A percentile compares a stretch with the other conserved stretches of the same genome.
Evolutionary conservation across 2,329 filamentous ascomycete genomes (phyloP).

Genomic region (Penicillium paneum): DNA sequence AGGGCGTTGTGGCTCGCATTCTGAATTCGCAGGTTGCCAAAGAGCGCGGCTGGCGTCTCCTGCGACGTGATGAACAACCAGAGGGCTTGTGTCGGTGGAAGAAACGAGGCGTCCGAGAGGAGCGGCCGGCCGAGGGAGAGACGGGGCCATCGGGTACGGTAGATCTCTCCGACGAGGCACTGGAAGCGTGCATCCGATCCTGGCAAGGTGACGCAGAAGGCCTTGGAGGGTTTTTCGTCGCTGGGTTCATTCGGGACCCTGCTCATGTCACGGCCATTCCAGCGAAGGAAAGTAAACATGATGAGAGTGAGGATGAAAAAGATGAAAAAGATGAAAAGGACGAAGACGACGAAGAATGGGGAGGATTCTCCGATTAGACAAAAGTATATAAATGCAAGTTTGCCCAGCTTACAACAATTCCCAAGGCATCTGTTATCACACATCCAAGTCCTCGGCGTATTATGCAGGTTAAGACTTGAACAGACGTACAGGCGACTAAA

Average conservation of each 20-base stretch:
- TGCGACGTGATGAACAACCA: slow-evolving; percentile 69
- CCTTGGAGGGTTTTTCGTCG: slow-evolving; percentile 94
- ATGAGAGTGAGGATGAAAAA: slow-evolving; percentile 11
- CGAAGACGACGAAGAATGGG: slow-evolving; percentile 43
- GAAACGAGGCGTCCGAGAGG: slow-evolving; percentile 58
- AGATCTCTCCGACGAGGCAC: slow-evolving; percentile 48
- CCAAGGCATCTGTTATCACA: background rate
- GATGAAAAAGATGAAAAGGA: slow-evolving; percentile 20
- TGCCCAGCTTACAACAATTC: background rate
- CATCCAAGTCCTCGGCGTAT: background rate
- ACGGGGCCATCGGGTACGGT: slow-evolving; percentile 12
- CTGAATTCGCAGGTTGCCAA: slow-evolving; percentile 65
- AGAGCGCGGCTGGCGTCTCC: slow-evolving; percentile 71
- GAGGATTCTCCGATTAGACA: slow-evolving; percentile 42
- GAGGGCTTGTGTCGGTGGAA: slow-evolving; percentile 73
- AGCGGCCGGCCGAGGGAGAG: slow-evolving; percentile 18
- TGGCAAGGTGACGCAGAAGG: slow-evolving; percentile 77
- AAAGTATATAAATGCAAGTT: slow-evolving; percentile 1
- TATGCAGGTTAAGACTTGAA: background rate
- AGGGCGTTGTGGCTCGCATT: slow-evolving; percentile 72
- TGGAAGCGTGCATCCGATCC: slow-evolving; percentile 75
- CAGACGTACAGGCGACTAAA: slow-evolving; percentile 38
- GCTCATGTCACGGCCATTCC: slow-evolving; percentile 25
- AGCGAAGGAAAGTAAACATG: slow-evolving; percentile 15
- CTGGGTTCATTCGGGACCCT: slow-evolving; percentile 69